Evolutionary conservation across 2,329 filamentous ascomycete species (phyloP).

Genomic region (Fusarium papillatum): DNA sequence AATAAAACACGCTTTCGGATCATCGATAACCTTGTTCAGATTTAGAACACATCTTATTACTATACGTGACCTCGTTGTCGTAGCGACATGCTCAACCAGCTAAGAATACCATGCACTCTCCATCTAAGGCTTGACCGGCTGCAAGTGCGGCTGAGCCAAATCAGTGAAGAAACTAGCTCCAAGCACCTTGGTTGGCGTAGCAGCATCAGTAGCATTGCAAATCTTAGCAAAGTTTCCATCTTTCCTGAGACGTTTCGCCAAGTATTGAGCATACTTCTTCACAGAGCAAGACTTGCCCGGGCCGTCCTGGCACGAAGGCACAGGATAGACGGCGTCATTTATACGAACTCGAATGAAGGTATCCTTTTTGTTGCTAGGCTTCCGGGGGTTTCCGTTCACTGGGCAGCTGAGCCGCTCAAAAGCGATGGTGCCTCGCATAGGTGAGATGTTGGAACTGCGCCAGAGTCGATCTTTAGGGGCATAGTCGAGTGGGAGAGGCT

Average conservation of each 20-base stretch:
- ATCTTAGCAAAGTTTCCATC: slow-evolving; percentile 64
- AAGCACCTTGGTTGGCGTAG: slow-evolving; percentile 55
- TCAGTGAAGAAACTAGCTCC: slow-evolving; percentile 66
- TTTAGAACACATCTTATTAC: background rate
- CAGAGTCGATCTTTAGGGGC: slow-evolving; percentile 65
- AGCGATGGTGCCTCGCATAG: slow-evolving; percentile 75
- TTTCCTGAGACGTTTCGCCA: slow-evolving; percentile 43
- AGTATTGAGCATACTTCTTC: slow-evolving; percentile 57
- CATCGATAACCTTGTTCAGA: background rate
- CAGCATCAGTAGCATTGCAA: slow-evolving; percentile 59
- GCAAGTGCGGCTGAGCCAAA: slow-evolving; percentile 54
- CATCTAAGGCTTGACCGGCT: slow-evolving; percentile 2
- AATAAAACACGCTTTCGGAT: background rate
- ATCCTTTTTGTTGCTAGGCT: slow-evolving; percentile 41
- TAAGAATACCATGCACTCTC: background rate
- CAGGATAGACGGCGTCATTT: slow-evolving; percentile 73
- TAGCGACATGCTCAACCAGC: background rate
- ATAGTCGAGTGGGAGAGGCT: slow-evolving; percentile 59
- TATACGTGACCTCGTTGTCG: background rate
- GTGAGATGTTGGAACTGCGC: slow-evolving; percentile 67
- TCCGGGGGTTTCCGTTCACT: background rate
- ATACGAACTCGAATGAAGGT: slow-evolving; percentile 69
- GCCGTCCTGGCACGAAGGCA: slow-evolving; percentile 67
- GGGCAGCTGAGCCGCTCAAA: slow-evolving; percentile 73
- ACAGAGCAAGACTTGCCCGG: slow-evolving; percentile 68